These are phyloP conservation scores for Magnolia kwangsiensis DNA, from an alignment of 164 flowering plant species.

Conservation along the genomic window DNA sequence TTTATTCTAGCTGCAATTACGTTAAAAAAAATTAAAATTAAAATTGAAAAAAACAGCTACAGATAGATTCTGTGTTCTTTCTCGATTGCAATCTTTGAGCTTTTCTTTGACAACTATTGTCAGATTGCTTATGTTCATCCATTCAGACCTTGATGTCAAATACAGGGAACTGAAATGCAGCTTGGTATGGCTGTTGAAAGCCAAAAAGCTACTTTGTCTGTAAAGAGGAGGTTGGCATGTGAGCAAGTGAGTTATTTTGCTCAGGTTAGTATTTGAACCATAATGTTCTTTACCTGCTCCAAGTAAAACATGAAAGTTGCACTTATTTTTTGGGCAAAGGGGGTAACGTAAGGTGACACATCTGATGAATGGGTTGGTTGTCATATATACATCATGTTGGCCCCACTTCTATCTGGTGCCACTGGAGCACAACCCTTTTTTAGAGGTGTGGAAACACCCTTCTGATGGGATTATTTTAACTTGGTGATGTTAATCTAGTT, in stretches of 20 bases:
- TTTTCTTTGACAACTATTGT: not conserved
- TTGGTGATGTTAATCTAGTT: not conserved
- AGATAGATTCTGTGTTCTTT: too few relatives aligned
- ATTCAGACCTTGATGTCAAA: slow-evolving; percentile 8
- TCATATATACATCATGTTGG: too few relatives aligned
- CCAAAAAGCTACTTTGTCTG: slow-evolving; percentile 75
- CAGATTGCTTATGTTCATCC: not conserved
- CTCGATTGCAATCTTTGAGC: not conserved
- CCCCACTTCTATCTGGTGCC: too few relatives aligned
- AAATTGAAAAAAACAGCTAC: too few relatives aligned
- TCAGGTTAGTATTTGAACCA: slow-evolving; percentile 41
- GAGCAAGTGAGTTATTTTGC: slow-evolving; percentile 68
- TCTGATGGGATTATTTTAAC: not conserved
- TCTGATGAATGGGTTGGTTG: too few relatives aligned
- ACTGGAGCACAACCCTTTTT: not conserved
- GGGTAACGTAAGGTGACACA: too few relatives aligned
- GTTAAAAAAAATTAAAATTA: too few relatives aligned
- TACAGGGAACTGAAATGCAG: slow-evolving; percentile 91
- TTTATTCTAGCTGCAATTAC: too few relatives aligned
- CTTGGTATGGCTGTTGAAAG: slow-evolving; percentile 83
- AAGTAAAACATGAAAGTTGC: not conserved
- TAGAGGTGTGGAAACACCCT: not conserved
- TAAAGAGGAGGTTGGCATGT: slow-evolving; percentile 94
- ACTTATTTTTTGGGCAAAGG: too few relatives aligned
- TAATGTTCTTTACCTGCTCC: not conserved